Evolutionary conservation across 306 rosid species (phyloP), one percentile per base, ranked within the genome.

Genomic region (Calophaca sinica): DNA sequence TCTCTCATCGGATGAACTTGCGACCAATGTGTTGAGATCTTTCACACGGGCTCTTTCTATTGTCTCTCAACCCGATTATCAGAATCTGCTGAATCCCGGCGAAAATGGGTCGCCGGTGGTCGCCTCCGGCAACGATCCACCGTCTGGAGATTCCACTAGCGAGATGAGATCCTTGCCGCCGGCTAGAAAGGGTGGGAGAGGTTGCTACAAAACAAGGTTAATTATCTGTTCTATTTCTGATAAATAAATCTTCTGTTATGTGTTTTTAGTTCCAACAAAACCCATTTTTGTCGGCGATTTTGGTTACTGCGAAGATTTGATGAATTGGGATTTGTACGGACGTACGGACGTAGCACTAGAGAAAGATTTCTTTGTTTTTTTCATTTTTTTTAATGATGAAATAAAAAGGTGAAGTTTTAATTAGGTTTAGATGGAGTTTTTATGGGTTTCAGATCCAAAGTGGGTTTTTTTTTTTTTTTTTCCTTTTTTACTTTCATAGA

Each of bases 171-270:
- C 26, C 26, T 20, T 20, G 26, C 26, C 26, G 26, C 26, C 26
- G 0, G 26, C 26, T 14, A 52, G 15, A 15, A 88, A 81, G 72
- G 63, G 74, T 65, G 83, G 84, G 49, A 83, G 89, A 76, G 94
- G 92, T 6, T 76, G 88, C 87, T 87, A 86, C 76, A 81, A 84
- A 66, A 81, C 91, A 82, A 93, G 96, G 97, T 20, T 20, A 20
- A 39, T 20, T 20, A 20, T 20, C 26, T 20, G 26, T 20, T 20
- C 26, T 20, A 0, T 20, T 20, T 20, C 26, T 20, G 26, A 20
- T 20, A 20, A 20, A 20, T 20, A 20, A 20, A 20, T 20, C 26
- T 20, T 20, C 26, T 20, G 26, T 20, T 20, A 20, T 0, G n/a
- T 51, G n/a, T 51, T 51, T 4, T 51, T 51, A 13, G 7, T 51